A percentile compares a stretch with the other conserved stretches of the same genome.
These are phyloP conservation scores for Fusarium chlamydosporum DNA, from an alignment of 2,329 filamentous ascomycete genomes.

Conservation along the genomic window DNA sequence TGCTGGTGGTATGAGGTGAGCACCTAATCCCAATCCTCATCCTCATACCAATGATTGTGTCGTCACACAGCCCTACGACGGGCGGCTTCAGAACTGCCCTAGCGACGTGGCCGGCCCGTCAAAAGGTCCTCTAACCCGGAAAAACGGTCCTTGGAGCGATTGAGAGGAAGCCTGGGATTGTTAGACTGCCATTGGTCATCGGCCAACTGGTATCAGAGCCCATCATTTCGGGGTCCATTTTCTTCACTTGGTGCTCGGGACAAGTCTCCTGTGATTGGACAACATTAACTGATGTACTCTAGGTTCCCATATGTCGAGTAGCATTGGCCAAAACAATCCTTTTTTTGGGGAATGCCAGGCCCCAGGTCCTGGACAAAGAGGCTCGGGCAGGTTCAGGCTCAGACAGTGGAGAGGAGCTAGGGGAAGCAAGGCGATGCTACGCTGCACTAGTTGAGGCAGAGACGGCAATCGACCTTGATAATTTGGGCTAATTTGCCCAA, in stretches of 20 bases:
- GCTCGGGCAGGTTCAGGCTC: background rate
- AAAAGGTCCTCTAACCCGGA: conserved; percentile 40
- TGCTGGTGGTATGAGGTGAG: conserved; percentile 1
- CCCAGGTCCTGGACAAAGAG: background rate
- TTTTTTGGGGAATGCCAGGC: conserved; percentile 19
- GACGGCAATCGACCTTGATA: conserved; percentile 37
- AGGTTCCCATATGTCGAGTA: conserved; percentile 16
- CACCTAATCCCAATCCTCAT: conserved; percentile 9
- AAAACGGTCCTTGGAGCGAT: conserved; percentile 44
- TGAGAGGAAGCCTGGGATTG: conserved; percentile 37
- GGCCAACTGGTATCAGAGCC: conserved; percentile 17
- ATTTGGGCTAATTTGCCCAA: conserved; percentile 43
- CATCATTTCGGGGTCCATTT: conserved; percentile 26
- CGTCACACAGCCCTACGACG: conserved; percentile 54
- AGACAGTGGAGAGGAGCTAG: conserved; percentile 16
- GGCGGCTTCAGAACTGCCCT: conserved; percentile 32
- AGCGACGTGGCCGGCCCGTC: conserved; percentile 45
- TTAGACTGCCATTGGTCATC: conserved; percentile 34
- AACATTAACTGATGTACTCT: conserved; percentile 23
- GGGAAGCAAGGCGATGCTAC: conserved; percentile 36
- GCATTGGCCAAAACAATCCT: conserved; percentile 25
- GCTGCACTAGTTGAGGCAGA: conserved; percentile 22
- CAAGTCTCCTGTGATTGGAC: conserved; percentile 13
- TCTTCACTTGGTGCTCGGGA: conserved; percentile 18
- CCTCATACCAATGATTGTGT: conserved; percentile 28